A percentile compares a stretch with the other conserved stretches of the same genome.
Evolutionary conservation across 257 asterid genomes (phyloP).

Genomic region (Lycium barbarum): DNA sequence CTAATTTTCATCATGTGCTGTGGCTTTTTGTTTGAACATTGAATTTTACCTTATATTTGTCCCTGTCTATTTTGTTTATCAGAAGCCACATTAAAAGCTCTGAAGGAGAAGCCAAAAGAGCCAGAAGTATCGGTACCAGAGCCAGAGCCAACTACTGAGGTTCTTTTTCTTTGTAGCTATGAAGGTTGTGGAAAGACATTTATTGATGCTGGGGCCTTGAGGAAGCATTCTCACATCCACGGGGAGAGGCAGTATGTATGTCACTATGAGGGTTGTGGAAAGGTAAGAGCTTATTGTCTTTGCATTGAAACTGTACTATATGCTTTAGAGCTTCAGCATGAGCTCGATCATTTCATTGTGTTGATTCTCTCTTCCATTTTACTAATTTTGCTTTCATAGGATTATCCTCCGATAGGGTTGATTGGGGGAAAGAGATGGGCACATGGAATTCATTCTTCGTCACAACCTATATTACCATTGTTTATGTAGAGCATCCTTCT

Average conservation of each 20-base stretch:
- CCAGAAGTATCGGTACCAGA: conserved; percentile 71
- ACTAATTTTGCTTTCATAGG: conserved; percentile 7
- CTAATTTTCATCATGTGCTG: conserved; percentile 1
- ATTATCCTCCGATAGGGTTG: not conserved
- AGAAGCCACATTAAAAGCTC: conserved; percentile 74
- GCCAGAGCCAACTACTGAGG: conserved; percentile 97
- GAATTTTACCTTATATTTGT: conserved; percentile 30
- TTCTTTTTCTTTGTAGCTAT: conserved; percentile 93
- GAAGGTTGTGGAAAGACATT: conserved; percentile 99
- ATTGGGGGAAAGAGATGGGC: not conserved
- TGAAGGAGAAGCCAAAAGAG: conserved; percentile 70
- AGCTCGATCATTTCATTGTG: not conserved
- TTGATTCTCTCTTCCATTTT: not conserved
- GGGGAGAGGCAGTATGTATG: conserved; percentile 97
- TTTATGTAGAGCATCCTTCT: not conserved
- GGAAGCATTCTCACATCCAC: conserved; percentile 97
- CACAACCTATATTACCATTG: not conserved
- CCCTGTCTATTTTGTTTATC: conserved; percentile 39
- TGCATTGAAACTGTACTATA: conserved; percentile 19
- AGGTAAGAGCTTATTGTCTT: conserved; percentile 43
- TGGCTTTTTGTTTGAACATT: not conserved
- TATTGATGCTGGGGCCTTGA: conserved; percentile 94
- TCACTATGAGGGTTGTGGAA: conserved; percentile 87
- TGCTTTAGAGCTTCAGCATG: not conserved
- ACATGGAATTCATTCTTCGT: not conserved